Base-by-base conservation (phyloP, 805 yeast genomes). In the Henningerozyma blattae region DNA sequence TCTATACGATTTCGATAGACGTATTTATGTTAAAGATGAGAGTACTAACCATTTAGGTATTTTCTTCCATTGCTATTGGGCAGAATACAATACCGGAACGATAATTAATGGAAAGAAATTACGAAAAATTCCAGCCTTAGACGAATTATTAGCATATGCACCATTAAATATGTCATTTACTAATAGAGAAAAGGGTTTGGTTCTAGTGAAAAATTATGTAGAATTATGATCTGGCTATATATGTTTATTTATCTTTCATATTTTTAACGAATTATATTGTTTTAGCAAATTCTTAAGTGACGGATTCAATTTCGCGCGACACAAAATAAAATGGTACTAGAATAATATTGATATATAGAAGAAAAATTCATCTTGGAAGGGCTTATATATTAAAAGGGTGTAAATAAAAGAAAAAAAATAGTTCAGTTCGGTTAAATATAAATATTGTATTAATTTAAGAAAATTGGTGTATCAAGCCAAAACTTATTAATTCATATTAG, bases 51-150 rank as follows among this genome's bases (percentile, higher is more conserved):
- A 59, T 36, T 54, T 84, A 32, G 77, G 75, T 7, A 66, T 85
- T 1, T 54, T 61, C 6, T 66, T 85, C 7, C 63, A 70, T 17
- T 86, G 95, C 50, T 73, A 62, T 47, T 86, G 89, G 87, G 81
- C 84, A 7, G 93, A 85, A 43, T 72, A 73, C 50, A 75, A 73
- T 24, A 53, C 56, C 10, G 69, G 52, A 32, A 50, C 55, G 17
- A 48, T 59, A 6, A 53, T 56, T 15, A 66, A 60, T 32, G 72
- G 67, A 1, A 51, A 43, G 12, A 30, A 56, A 32, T 42, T 43
- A 19, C 56, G 70, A 22, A 67, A 65, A 37, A 54, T 83, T 4
- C 86, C 93, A 1, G 86, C 91, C 1, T 74, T 66, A 42, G 76
- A 71, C 37, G 94, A 86, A 48, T 50, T 85, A 27, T 47, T 78